Evolutionary conservation across 805 yeast genomes (phyloP), one percentile per base, ranked within the genome.

Genomic region (Zygosaccharomyces lentus): DNA sequence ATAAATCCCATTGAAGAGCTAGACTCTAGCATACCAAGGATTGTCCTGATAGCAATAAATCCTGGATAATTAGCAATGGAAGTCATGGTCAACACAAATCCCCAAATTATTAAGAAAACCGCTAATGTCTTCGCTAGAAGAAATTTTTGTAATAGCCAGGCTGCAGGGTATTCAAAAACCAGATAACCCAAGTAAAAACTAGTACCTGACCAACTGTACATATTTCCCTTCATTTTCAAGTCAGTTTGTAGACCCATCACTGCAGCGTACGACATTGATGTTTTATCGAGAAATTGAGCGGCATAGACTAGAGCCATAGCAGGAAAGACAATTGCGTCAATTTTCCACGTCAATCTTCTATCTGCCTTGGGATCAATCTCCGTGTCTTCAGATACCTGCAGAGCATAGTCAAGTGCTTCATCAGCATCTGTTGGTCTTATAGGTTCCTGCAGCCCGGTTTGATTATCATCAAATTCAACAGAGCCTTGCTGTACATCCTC

Each of bases 151-250:
- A 79, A 62, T 50, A 53, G 57, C 23, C 58, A 53, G 10, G 66
- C 59, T 2, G 76, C 70, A 6, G 80, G 80, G 40, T 66, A 68
- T 43, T 71, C 74, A 47, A 73, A 75, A 6, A 64, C 65, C 48
- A 78, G 55, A 55, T 76, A 77, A 0, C 76, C 78, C 26, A 73
- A 59, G 52, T 74, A 74, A 46, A 74, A 75, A 3, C 70, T 60
- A 19, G 73, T 62, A 1, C 75, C 74, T 9, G 68, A 65, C 77
- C 78, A 73, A 12, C 72, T 59, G 47, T 68, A 75, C 41, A 65
- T 56, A 24, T 53, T 52, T 26, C 77, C 73, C 12, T 41, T 43
- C 67, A 74, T 68, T 12, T 63, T 47, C 45, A 68, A 52, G 47
- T 70, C 76, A 25, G 48, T 31, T 37, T 62, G 50, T 43, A 72